Conservation (phyloP, 805 yeast genomes). For the Hanseniaspora lindneri region DNA sequence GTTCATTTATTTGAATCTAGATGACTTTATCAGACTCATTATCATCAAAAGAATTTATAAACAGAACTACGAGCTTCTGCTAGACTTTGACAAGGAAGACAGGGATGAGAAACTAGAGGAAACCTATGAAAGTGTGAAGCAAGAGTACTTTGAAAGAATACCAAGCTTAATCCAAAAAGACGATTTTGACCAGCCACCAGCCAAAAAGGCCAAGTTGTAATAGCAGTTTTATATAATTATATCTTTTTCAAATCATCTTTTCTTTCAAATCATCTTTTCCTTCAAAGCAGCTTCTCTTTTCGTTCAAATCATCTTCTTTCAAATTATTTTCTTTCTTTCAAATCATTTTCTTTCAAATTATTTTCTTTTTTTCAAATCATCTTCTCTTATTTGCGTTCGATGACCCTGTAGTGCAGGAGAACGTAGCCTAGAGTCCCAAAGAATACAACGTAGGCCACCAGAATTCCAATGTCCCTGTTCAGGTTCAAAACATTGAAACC, state of each 20-base stretch:
- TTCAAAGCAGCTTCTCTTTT: too few species aligned
- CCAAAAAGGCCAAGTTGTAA: constrained; percentile 3
- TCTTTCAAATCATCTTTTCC: too few species aligned
- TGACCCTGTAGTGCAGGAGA: constrained; percentile 58
- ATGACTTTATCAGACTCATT: constrained; percentile 35
- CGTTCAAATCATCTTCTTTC: too few species aligned
- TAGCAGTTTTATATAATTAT: not conserved
- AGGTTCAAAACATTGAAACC: constrained; percentile 81
- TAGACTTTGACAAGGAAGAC: constrained; percentile 51
- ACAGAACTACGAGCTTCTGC: constrained; percentile 69
- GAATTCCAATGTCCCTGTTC: constrained; percentile 49
- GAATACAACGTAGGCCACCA: constrained; percentile 44
- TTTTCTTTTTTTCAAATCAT: too few species aligned
- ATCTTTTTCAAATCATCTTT: not conserved
- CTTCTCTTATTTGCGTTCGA: constrained; percentile 44
- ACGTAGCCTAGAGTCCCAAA: constrained; percentile 63
- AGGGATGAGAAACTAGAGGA: constrained; percentile 59
- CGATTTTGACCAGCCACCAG: constrained; percentile 1
- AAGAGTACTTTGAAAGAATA: constrained; percentile 41
- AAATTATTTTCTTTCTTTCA: too few species aligned
- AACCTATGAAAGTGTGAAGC: constrained; percentile 56
- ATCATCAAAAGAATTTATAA: constrained; percentile 66
- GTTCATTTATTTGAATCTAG: constrained; percentile 33
- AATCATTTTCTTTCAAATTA: too few species aligned
- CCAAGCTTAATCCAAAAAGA: constrained; percentile 9